Evolutionary conservation across 2,329 filamentous ascomycete genomes (phyloP), one percentile per base, ranked within the genome.

Genomic region (Pseudogymnoascus sp.): DNA sequence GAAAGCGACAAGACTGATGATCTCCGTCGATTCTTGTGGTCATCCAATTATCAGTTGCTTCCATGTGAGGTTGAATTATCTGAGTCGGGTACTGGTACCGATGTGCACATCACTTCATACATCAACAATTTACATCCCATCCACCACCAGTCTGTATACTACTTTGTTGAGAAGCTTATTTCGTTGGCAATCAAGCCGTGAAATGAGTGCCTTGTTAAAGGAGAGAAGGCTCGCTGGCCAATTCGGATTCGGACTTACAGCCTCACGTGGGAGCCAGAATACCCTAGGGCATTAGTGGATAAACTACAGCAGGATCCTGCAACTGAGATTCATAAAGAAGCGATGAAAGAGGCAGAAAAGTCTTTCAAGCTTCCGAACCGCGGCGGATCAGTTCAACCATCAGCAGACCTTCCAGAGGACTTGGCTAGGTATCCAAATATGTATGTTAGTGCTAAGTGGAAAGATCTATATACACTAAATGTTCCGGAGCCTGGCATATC

Each of bases 41-140:
- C 77, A 31, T 68, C 69, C 0, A 62, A 67, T 1, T 79, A 75
- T 63, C 78, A 83, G 67, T 78, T 78, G 73, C 70, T 80, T 5
- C 75, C 77, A 1, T 68, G 69, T 5, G 73, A 79, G 62, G 67
- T 74, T 25, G 60, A 71, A 7, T 67, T 76, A 5, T 33, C 62
- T 59, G 37, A 62, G 11, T 21, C 40, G 9, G 40, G 40, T 41
- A 18, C 38, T 11, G 38, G 16, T 12, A 43, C 40, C 16, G 18
- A 61, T 45, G 33, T 69, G 76, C 49, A 66, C 40, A 43, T 64
- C 5, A 72, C 71, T 38, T 77, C 77, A 62, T 75, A 77, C 18
- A 43, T 43, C 66, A 79, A 79, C 63, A 79, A 78, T 59, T 67
- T 79, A 9, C 75, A 78, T 63, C 76, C 76, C 0, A 61, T 63